A percentile compares a stretch with the other conserved stretches of the same genome.
Conservation (phyloP, 2,329 filamentous ascomycete species). For the Neobulgaria alba region DNA sequence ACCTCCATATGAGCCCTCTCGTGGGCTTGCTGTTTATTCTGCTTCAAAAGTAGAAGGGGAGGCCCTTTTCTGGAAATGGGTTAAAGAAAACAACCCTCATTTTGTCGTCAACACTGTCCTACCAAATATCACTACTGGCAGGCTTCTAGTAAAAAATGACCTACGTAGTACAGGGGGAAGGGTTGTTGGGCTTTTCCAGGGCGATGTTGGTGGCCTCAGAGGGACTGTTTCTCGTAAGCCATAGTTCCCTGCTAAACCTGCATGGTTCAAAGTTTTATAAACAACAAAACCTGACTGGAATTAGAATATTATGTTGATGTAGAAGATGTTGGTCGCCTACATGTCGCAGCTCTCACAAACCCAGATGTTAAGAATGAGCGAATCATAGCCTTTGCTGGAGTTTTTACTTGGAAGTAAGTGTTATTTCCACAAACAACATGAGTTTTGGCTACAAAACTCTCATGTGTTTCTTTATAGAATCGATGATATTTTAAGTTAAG, state of each 20-base stretch:
- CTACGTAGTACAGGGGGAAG: slow-evolving; percentile 18
- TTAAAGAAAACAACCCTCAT: slow-evolving; percentile 26
- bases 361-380: slow-evolving; percentile 22
- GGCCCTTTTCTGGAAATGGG: slow-evolving; percentile 32
- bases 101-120: slow-evolving; percentile 25
- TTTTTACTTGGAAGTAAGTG: slow-evolving; percentile 21
- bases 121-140: slow-evolving; percentile 14
- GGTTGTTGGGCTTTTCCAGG: slow-evolving; percentile 18
- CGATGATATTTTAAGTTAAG: background rate
- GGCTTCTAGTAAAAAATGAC: slow-evolving; percentile 9
- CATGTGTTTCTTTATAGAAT: too few relatives aligned
- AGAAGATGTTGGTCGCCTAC: slow-evolving; percentile 25
- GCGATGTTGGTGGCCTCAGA: slow-evolving; percentile 9
- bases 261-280: background rate
- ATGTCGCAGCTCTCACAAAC: slow-evolving; percentile 26
- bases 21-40: slow-evolving; percentile 26
- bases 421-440: background rate
- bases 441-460: background rate
- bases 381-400: slow-evolving; percentile 23
- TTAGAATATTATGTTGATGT: slow-evolving; percentile 29
- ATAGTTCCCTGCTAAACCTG: too few relatives aligned
- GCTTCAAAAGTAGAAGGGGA: slow-evolving; percentile 35
- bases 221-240: slow-evolving; percentile 8
- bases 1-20: slow-evolving; percentile 25
- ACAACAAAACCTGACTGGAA: background rate